phyloP scores from a whole-genome alignment of 2,329 filamentous ascomycete genomes.

The Fusarium stilboides region DNA sequence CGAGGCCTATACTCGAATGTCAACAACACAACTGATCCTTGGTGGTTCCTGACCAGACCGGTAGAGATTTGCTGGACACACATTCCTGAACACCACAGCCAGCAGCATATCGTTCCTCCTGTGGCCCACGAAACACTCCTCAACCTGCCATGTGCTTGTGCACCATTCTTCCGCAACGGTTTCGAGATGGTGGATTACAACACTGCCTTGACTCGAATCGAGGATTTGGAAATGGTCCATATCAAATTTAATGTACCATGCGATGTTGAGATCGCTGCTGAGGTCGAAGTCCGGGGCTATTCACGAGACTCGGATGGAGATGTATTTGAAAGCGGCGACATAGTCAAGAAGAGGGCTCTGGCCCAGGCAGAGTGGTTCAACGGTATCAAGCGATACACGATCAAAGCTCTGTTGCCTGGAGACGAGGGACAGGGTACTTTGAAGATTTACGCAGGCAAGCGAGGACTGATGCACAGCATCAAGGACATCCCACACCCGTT shows the following conservation, averaged over 20 bases:
- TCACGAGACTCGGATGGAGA: constrained; percentile 90
- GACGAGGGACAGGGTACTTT: constrained; percentile 91
- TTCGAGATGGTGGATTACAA: constrained; percentile 91
- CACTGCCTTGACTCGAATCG: constrained; percentile 86
- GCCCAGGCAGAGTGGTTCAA: constrained; percentile 93
- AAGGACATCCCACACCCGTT: constrained; percentile 95
- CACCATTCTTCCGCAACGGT: constrained; percentile 87
- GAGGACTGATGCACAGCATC: constrained; percentile 97
- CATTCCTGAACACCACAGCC: constrained; percentile 86
- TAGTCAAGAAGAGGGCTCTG: constrained; percentile 86
- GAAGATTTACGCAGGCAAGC: constrained; percentile 93
- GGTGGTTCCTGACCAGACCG: constrained; percentile 94
- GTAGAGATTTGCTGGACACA: constrained; percentile 96
- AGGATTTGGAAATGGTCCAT: constrained; percentile 94
- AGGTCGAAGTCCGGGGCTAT: constrained; percentile 89
- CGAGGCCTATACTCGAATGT: constrained; percentile 83
- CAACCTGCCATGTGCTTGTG: constrained; percentile 87
- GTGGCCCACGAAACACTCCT: constrained; percentile 89
- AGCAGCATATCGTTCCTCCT: constrained; percentile 94
- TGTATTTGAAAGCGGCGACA: constrained; percentile 91
- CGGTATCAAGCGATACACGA: constrained; percentile 89
- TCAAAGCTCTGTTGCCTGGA: constrained; percentile 92
- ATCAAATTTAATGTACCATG: constrained; percentile 88
- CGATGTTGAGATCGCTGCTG: constrained; percentile 92
- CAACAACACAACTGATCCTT: constrained; percentile 81